Conservation (phyloP, 495 filamentous ascomycete genomes). For the Tuber magnatum region DNA sequence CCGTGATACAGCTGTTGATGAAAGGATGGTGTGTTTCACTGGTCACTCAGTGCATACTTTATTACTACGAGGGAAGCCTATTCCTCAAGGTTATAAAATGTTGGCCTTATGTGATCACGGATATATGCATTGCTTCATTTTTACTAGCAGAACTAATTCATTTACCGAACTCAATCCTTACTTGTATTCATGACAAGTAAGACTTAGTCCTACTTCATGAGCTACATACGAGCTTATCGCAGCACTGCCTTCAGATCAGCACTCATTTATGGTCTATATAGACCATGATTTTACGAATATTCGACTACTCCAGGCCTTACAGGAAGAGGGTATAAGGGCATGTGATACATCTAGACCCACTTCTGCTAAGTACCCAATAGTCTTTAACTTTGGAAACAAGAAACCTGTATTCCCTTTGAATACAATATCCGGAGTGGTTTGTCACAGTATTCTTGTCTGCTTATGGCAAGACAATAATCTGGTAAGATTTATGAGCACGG, state of each 20-base stretch:
- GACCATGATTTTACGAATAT: conserved; percentile 1
- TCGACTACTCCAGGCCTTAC: background rate
- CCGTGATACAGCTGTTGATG: too few relatives aligned
- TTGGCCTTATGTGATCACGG: too few relatives aligned
- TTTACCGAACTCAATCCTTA: background rate
- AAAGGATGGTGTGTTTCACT: too few relatives aligned
- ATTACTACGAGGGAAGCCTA: conserved; percentile 13
- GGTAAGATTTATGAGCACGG: too few relatives aligned
- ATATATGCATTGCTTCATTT: background rate
- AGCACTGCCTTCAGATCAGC: background rate
- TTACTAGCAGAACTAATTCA: background rate
- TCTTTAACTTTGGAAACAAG: too few relatives aligned
- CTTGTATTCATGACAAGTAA: background rate
- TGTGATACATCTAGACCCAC: conserved; percentile 1
- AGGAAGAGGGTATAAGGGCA: background rate
- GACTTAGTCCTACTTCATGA: background rate
- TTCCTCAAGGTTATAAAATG: conserved; percentile 10
- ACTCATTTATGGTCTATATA: background rate
- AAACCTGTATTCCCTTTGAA: too few relatives aligned
- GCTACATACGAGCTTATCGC: conserved; percentile 7
- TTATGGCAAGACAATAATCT: too few relatives aligned
- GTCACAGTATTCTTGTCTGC: too few relatives aligned
- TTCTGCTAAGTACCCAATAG: too few relatives aligned
- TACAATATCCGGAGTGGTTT: too few relatives aligned
- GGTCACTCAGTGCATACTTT: conserved; percentile 11